Base-by-base conservation (phyloP, 1,139 yeast species). In the Meyerozyma elateridarum region DNA sequence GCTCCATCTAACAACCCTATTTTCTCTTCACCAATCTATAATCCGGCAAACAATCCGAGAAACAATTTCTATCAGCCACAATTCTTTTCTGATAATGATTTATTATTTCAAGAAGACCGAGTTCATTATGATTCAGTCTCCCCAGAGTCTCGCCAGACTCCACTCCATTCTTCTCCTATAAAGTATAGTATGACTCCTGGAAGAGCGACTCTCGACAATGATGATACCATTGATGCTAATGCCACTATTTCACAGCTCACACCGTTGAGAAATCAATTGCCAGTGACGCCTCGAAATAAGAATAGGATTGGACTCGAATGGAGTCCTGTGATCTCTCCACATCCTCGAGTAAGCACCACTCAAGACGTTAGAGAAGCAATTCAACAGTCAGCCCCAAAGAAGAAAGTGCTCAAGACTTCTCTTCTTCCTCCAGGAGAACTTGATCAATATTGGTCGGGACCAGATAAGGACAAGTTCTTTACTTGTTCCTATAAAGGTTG, bases 381-480 rank as follows among this genome's bases (percentile, higher is more conserved):
- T 29, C 63, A 56, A 39, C 68, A 64, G 36, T 51, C 64, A 19
- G 55, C 71, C 1, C 65, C 68, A 9, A 59, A 67, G 34, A 59
- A 70, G 40, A 61, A 69, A 40, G 62, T 76, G 15, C 73, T 75
- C 32, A 74, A 74, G 42, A 73, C 81, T 2, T 80, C 95, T 0
- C 76, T 93, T 12, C 59, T 89, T 26, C 96, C 96, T 13, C 89
- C 93, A 2, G 96, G 96, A 4, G 84, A 85, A 36, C 75, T 91
- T 20, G 98, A 91, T 54, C 75, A 74, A 36, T 87, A 83, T 50
- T 82, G 93, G 61, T 69, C 65, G 15, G 94, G 94, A 0, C 95
- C 95, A 2, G 81, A 82, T 47, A 80, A 72, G 32, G 74, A 80
- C 33, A 76, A 76, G 41, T 58, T 58, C 19, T 93, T 74, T 58